Base-by-base conservation (phyloP, 1,284 basidiomycete genomes). In the Gymnopus androsaceus region DNA sequence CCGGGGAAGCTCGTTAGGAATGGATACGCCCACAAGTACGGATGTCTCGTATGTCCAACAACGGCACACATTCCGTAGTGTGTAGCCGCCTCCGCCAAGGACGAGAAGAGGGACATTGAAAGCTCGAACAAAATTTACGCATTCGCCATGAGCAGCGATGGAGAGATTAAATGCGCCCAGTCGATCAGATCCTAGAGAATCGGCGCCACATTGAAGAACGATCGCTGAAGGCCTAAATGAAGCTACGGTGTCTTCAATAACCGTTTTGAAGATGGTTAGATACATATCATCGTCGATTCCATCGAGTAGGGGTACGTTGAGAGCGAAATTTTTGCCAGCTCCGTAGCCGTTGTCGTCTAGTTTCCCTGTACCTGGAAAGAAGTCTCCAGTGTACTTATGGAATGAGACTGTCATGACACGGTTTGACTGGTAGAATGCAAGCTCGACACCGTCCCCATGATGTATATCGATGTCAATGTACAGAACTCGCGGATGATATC, bases 41-140 rank as follows among this genome's bases (percentile, higher is more conserved):
- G 93, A 88, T 0, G 97, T 99, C 72, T 99, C 96, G 76, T 98
- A 98, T 9, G 96, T 90, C 96, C 96, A 99, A 69, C 96, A 98
- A n/a, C 96, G 84, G 41, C 92, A 92, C 54, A 99, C 96, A 64
- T 96, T 97, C 68, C 93, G 92, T 65, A 95, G 92, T 1, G 92
- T 95, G 69, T 99, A 99, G 0, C 96, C 96, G 1, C 96, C 96
- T 1, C 96, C 96, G 17, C 96, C 96, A 2, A 99, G 72, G 6
- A 97, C 90, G 15, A 99, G 79, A 4, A 98, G 75, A 0, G 96
- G 96, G 0, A 98, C 82, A 58, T 88, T 87, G 74, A 94, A 98
- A 55, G 89, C 89, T 64, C 95, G 89, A 57, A 98, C 94, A 71
- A 95, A 98, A 65, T 95, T 89, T 12, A 99, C 95, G 69, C 96